phyloP scores from a whole-genome alignment of 768 basidiomycete species.

The Boletus reticulatus region DNA sequence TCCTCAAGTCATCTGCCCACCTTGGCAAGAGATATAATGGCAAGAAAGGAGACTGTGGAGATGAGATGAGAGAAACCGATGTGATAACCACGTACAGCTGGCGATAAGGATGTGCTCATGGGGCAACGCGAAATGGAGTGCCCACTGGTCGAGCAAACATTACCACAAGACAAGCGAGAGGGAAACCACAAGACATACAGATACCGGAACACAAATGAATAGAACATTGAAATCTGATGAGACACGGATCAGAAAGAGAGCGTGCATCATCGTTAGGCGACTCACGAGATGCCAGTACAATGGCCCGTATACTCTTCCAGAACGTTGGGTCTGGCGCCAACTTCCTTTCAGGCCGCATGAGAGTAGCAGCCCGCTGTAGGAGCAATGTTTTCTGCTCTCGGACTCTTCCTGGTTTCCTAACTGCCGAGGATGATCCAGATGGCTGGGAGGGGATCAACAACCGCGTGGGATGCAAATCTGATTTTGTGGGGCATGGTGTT shows the following conservation, averaged over 20 bases:
- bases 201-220: constrained; percentile 68
- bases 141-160: constrained; percentile 53
- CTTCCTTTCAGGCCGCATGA: constrained; percentile 39
- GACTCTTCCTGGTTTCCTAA: too few relatives aligned
- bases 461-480: too few relatives aligned
- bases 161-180: neutral
- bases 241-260: constrained; percentile 3
- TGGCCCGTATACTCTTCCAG: constrained; percentile 48
- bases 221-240: constrained; percentile 68
- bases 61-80: neutral
- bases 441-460: too few relatives aligned
- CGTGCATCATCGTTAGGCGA: neutral
- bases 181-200: constrained; percentile 37
- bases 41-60: constrained; percentile 63
- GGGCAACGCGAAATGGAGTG: constrained; percentile 57
- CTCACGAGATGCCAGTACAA: constrained; percentile 59
- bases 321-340: constrained; percentile 43
- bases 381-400: too few relatives aligned
- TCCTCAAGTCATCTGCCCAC: constrained; percentile 30
- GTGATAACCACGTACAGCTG: constrained; percentile 55
- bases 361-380: constrained; percentile 19
- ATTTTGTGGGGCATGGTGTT: too few relatives aligned
- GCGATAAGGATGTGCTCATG: constrained; percentile 61
- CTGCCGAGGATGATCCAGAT: too few relatives aligned
- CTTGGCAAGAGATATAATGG: constrained; percentile 85